These are phyloP conservation scores for Wickerhamomyces hampshirensis DNA, from an alignment of 805 yeast genomes.

Conservation along the genomic window DNA sequence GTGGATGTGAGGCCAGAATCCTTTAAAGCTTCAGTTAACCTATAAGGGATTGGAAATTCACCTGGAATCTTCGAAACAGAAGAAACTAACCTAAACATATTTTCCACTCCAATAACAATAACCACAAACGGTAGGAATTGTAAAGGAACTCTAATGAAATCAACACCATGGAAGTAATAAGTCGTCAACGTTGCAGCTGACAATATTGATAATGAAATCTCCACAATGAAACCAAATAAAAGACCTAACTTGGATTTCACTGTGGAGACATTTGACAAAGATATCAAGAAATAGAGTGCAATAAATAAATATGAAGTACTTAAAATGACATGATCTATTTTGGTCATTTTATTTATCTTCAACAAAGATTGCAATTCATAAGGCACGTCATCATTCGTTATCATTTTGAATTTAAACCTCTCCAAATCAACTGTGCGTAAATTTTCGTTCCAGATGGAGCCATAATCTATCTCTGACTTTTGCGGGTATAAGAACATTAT, in stretches of 20 bases:
- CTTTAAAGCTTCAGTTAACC: slow-evolving; percentile 33
- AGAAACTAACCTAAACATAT: slow-evolving; percentile 40
- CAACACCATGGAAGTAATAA: slow-evolving; percentile 29
- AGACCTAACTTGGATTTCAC: slow-evolving; percentile 45
- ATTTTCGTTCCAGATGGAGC: slow-evolving; percentile 29
- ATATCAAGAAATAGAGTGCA: slow-evolving; percentile 29
- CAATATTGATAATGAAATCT: slow-evolving; percentile 33
- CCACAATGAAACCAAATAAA: slow-evolving; percentile 37
- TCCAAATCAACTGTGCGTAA: slow-evolving; percentile 17
- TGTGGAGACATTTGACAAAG: slow-evolving; percentile 36
- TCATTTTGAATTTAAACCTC: not conserved
- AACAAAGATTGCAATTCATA: slow-evolving; percentile 5
- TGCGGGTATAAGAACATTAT: slow-evolving; percentile 29
- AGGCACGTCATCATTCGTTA: not conserved
- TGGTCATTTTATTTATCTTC: slow-evolving; percentile 15
- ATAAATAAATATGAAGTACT: slow-evolving; percentile 25
- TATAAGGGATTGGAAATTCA: slow-evolving; percentile 35
- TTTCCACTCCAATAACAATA: slow-evolving; percentile 40
- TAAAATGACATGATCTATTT: slow-evolving; percentile 23
- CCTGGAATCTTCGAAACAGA: slow-evolving; percentile 36
- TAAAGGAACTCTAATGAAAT: slow-evolving; percentile 34
- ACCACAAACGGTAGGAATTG: slow-evolving; percentile 38
- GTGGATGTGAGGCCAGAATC: slow-evolving; percentile 35
- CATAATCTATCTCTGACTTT: slow-evolving; percentile 12
- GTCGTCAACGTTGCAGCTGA: slow-evolving; percentile 41